These are phyloP conservation scores for Pisolithus sp. DNA, from an alignment of 768 basidiomycete species.

Conservation along the genomic window DNA sequence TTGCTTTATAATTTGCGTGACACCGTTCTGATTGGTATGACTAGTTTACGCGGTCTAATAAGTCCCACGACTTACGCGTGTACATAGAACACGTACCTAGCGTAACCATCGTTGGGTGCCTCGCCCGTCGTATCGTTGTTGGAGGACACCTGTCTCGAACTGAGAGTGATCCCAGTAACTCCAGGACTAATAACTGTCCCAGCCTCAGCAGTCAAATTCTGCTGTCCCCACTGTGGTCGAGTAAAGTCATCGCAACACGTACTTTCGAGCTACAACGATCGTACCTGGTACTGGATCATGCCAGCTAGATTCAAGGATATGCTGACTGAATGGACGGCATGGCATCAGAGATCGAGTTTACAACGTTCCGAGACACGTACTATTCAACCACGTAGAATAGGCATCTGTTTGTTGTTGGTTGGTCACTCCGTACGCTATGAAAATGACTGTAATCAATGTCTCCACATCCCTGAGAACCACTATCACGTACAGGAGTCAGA, in stretches of 20 bases:
- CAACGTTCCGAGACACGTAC: conserved; percentile 24
- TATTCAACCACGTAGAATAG: conserved; percentile 47
- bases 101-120: conserved; percentile 62
- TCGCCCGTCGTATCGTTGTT: conserved; percentile 32
- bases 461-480: not conserved
- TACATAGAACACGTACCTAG: conserved; percentile 20
- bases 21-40: conserved; percentile 26
- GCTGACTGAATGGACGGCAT: conserved; percentile 28
- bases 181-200: conserved; percentile 40
- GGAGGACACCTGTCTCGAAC: conserved; percentile 25
- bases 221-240: conserved; percentile 48
- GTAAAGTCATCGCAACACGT: conserved; percentile 7
- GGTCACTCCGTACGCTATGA: conserved; percentile 41
- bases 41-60: conserved; percentile 16
- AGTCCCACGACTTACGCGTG: not conserved
- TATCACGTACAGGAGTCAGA: not conserved
- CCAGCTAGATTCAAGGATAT: conserved; percentile 30
- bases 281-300: conserved; percentile 26
- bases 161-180: conserved; percentile 23
- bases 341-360: conserved; percentile 2
- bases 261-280: not conserved
- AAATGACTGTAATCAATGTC: not conserved
- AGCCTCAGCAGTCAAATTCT: conserved; percentile 37
- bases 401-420: conserved; percentile 46
- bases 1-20: conserved; percentile 32